Conservation (phyloP, 768 basidiomycete species). For the Boletus vinaceobasis region DNA sequence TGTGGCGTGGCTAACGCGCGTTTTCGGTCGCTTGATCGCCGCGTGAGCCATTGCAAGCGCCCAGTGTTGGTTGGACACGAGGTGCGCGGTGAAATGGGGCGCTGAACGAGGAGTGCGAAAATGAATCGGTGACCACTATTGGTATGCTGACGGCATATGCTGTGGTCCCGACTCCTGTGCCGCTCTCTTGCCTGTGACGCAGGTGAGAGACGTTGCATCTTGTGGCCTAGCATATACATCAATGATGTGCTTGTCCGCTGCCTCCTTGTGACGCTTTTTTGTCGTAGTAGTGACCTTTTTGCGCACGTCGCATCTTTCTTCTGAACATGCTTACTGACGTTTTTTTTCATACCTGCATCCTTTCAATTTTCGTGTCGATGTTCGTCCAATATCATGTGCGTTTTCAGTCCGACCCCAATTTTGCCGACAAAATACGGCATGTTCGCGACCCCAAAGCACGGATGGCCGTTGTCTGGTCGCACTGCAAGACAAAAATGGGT, state of each 20-base stretch:
- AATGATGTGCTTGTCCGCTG: slow-evolving; percentile 47
- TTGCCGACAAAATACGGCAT: slow-evolving; percentile 85
- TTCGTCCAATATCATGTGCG: slow-evolving; percentile 24
- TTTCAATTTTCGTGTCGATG: slow-evolving; percentile 27
- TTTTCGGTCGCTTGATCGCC: slow-evolving; percentile 95
- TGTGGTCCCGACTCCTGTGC: slow-evolving; percentile 25
- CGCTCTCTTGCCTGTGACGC: slow-evolving; percentile 67
- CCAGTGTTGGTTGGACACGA: slow-evolving; percentile 80
- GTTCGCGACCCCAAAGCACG: slow-evolving; percentile 82
- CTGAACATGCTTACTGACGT: slow-evolving; percentile 54
- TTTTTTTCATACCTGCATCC: slow-evolving; percentile 49
- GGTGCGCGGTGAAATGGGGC: slow-evolving; percentile 96
- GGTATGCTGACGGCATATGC: slow-evolving; percentile 26
- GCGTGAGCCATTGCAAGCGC: slow-evolving; percentile 65
- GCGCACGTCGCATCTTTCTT: slow-evolving; percentile 30
- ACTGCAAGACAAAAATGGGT: slow-evolving; percentile 83
- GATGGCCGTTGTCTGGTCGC: slow-evolving; percentile 81
- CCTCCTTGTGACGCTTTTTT: slow-evolving; percentile 57
- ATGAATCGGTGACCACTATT: slow-evolving; percentile 21
- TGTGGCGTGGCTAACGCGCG: slow-evolving; percentile 73
- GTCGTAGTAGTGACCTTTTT: slow-evolving; percentile 27
- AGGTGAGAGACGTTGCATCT: slow-evolving; percentile 45
- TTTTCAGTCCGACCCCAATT: slow-evolving; percentile 73
- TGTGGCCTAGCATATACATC: slow-evolving; percentile 55
- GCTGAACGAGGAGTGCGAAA: slow-evolving; percentile 95